These are phyloP conservation scores for Boechera stricta DNA, from an alignment of 345 rosid genomes.

Conservation along the genomic window DNA sequence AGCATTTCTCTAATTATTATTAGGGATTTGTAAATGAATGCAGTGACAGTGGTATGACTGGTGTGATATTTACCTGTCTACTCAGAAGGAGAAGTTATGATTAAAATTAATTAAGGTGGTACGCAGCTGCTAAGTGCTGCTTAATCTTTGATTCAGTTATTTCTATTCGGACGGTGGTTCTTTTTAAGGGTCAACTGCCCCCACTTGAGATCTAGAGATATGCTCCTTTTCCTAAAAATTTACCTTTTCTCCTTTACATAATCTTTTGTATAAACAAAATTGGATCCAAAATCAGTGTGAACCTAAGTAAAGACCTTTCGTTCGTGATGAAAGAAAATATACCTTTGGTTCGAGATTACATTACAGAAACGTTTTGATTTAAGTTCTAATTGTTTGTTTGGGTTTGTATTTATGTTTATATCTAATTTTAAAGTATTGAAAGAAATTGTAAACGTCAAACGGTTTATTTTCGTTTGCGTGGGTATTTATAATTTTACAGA, in stretches of 20 bases:
- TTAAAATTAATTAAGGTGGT: constrained; percentile 31
- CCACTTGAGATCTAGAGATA: constrained; percentile 35
- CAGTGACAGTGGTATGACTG: constrained; percentile 7
- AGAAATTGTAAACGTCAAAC: not conserved
- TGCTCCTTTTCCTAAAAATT: not conserved
- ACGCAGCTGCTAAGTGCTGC: constrained; percentile 35
- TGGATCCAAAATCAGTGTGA: not conserved
- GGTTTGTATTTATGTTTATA: not conserved
- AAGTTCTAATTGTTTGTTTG: not conserved
- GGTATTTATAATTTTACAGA: too few species aligned
- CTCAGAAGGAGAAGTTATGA: constrained; percentile 33
- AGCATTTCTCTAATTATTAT: constrained; percentile 3
- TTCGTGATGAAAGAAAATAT: not conserved
- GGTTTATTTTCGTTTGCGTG: not conserved
- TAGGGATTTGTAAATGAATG: not conserved
- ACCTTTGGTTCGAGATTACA: not conserved
- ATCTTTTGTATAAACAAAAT: constrained; percentile 4
- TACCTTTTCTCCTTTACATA: not conserved
- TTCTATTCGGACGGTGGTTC: constrained; percentile 44
- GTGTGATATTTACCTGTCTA: constrained; percentile 31
- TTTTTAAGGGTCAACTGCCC: constrained; percentile 39
- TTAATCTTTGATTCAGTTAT: constrained; percentile 41
- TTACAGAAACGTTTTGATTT: not conserved
- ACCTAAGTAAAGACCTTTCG: not conserved
- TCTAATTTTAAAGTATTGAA: too few species aligned